A percentile compares a stretch with the other conserved stretches of the same genome.
Evolutionary conservation across 371 early-diverging fungal species (phyloP).

Genomic region (Nematocida major): DNA sequence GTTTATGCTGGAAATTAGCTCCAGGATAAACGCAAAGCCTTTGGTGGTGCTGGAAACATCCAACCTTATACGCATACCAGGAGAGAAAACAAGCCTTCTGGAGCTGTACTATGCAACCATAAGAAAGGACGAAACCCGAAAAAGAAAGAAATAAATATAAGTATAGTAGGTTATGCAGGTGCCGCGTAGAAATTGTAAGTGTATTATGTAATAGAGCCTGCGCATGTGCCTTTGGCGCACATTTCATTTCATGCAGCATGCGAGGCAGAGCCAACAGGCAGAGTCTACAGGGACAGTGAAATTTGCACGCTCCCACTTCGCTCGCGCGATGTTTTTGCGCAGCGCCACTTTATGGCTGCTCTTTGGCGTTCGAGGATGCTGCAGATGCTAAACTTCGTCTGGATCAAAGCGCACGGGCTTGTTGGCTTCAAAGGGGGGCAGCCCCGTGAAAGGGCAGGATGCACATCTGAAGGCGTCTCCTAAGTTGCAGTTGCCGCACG

Average conservation of each 20-base stretch:
- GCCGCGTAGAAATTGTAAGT: too few relatives aligned
- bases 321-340: too few relatives aligned
- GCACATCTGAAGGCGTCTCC: constrained; percentile 98
- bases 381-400: not conserved
- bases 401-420: constrained; percentile 71
- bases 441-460: constrained; percentile 89
- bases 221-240: too few relatives aligned
- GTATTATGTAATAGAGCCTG: too few relatives aligned
- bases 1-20: constrained; percentile 63
- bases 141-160: constrained; percentile 28
- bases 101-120: constrained; percentile 54
- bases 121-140: constrained; percentile 44
- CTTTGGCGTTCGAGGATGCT: too few relatives aligned
- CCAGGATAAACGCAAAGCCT: constrained; percentile 59
- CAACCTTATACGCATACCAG: constrained; percentile 60
- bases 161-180: too few relatives aligned
- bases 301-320: too few relatives aligned
- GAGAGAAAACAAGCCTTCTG: constrained; percentile 30
- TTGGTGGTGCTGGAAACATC: constrained; percentile 55
- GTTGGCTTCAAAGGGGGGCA: constrained; percentile 93
- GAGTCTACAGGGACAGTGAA: too few relatives aligned
- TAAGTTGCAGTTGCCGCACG: constrained; percentile 76
- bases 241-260: too few relatives aligned
- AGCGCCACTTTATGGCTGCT: too few relatives aligned
- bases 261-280: too few relatives aligned